These are phyloP conservation scores for Gossypium aridum DNA, from an alignment of 441 rosid genomes.

Conservation along the genomic window DNA sequence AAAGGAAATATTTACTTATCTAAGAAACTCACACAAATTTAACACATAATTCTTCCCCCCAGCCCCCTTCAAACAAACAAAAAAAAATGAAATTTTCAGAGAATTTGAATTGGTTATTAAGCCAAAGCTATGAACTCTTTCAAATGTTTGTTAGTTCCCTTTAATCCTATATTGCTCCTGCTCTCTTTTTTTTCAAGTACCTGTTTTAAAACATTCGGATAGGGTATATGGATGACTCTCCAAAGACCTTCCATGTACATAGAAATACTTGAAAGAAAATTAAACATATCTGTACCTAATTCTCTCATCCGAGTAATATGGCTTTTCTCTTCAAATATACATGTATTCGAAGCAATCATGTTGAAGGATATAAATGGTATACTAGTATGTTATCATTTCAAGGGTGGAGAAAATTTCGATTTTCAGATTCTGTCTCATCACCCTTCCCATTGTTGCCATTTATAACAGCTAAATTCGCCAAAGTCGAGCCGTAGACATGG, in stretches of 20 bases:
- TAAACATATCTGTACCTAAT: background rate
- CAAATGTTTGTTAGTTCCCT: background rate
- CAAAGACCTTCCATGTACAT: background rate
- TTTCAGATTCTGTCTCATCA: background rate
- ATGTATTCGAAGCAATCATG: background rate
- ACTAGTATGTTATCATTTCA: background rate
- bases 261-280: background rate
- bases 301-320: background rate
- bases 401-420: background rate
- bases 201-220: background rate
- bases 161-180: background rate
- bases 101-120: background rate
- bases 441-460: background rate
- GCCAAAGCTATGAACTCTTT: background rate
- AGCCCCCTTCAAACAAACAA: no score
- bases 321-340: background rate
- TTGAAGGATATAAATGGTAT: background rate
- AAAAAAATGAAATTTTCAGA: background rate
- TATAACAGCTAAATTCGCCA: background rate
- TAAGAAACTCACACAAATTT: background rate
- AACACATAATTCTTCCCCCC: background rate
- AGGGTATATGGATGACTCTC: background rate
- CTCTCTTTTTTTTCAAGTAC: background rate
- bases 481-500: background rate
- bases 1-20: conserved; percentile 5